Evolutionary conservation across 2,329 filamentous ascomycete species (phyloP).

Genomic region (Hypoxylon sp.): DNA sequence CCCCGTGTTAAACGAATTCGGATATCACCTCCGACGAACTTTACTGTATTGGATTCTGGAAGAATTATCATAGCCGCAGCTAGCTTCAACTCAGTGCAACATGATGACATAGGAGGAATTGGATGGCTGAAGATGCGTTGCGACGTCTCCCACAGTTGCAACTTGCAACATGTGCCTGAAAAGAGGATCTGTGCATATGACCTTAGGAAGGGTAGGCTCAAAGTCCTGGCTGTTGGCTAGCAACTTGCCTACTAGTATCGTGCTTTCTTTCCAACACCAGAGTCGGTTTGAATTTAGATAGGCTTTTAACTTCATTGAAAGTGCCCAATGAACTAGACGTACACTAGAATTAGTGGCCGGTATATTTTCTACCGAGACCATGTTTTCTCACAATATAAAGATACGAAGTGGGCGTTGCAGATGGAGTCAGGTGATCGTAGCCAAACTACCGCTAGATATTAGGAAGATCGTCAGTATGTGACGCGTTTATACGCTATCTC

Average conservation of each 20-base stretch:
- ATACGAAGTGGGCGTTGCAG: too few relatives aligned
- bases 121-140: slow-evolving; percentile 1
- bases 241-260: too few relatives aligned
- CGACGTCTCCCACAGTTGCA: background rate
- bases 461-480: slow-evolving; percentile 17
- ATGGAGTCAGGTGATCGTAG: background rate
- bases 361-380: too few relatives aligned
- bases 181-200: too few relatives aligned
- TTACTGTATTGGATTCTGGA: slow-evolving; percentile 28
- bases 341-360: slow-evolving; percentile 9
- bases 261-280: too few relatives aligned
- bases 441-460: slow-evolving; percentile 4
- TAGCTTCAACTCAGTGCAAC: slow-evolving; percentile 17
- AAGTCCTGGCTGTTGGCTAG: too few relatives aligned
- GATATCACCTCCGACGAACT: slow-evolving; percentile 31
- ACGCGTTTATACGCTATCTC: slow-evolving; percentile 14
- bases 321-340: slow-evolving; percentile 3
- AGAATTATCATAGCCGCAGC: slow-evolving; percentile 26
- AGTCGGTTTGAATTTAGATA: too few relatives aligned
- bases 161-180: too few relatives aligned
- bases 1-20: slow-evolving; percentile 34
- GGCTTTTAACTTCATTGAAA: slow-evolving; percentile 6
- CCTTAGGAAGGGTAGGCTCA: too few relatives aligned
- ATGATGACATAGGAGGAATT: slow-evolving; percentile 20
- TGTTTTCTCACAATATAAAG: too few relatives aligned